Conservation (phyloP, 2,329 filamentous ascomycete species). For the Emergomyces orientalis region DNA sequence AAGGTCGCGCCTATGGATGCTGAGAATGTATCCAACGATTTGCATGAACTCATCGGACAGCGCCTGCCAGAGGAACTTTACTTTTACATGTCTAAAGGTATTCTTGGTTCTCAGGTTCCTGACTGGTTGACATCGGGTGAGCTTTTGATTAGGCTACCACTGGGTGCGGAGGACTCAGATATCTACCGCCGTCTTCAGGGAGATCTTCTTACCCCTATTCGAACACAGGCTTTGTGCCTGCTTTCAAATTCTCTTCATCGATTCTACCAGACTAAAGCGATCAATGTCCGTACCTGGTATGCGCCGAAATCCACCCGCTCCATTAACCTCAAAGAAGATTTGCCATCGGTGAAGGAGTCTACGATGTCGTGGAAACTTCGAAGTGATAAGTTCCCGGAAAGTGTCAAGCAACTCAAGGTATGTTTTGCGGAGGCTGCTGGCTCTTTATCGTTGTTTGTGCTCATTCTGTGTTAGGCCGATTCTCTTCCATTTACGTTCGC, state of each 20-base stretch:
- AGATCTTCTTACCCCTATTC: constrained; percentile 61
- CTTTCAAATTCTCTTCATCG: constrained; percentile 71
- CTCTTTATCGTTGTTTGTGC: constrained; percentile 2
- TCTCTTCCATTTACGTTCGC: constrained; percentile 27
- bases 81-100: constrained; percentile 74
- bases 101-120: constrained; percentile 69
- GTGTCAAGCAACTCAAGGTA: constrained; percentile 25
- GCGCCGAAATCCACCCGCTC: constrained; percentile 56
- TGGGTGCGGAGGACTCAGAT: constrained; percentile 70
- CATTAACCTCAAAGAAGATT: constrained; percentile 52
- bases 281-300: constrained; percentile 73
- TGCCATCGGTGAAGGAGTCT: constrained; percentile 45
- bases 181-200: constrained; percentile 75
- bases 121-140: constrained; percentile 75
- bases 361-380: constrained; percentile 65
- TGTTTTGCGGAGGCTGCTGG: neutral
- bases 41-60: constrained; percentile 83
- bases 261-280: constrained; percentile 70
- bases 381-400: constrained; percentile 42
- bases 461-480: constrained; percentile 10
- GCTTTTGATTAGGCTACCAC: constrained; percentile 68
- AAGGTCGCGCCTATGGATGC: constrained; percentile 65
- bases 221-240: constrained; percentile 67
- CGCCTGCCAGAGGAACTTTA: constrained; percentile 83
- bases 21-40: constrained; percentile 67